phyloP scores from a whole-genome alignment of 129 eudicot species.

The Lonicera japonica region DNA sequence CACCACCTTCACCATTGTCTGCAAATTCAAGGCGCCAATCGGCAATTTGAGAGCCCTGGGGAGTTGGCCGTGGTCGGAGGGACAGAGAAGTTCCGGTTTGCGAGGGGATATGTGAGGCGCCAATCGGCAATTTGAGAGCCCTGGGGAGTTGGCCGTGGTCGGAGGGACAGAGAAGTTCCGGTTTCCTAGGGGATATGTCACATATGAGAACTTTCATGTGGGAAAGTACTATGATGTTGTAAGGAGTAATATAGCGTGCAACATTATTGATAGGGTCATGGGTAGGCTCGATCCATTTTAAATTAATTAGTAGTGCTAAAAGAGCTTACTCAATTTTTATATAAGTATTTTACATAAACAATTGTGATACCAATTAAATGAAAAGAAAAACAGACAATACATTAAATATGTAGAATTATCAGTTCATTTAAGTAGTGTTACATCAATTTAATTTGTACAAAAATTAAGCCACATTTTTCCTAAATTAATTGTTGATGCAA shows the following conservation, averaged over 20 bases:
- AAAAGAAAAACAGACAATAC: too few relatives aligned
- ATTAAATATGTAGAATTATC: too few relatives aligned
- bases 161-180: constrained; percentile 37
- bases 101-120: too few relatives aligned
- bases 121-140: constrained; percentile 23
- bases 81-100: constrained; percentile 29
- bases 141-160: constrained; percentile 30
- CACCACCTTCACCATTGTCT: constrained; percentile 11
- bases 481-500: too few relatives aligned
- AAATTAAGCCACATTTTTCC: too few relatives aligned
- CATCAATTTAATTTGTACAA: too few relatives aligned
- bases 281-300: too few relatives aligned
- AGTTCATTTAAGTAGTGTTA: too few relatives aligned
- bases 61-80: constrained; percentile 39
- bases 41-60: constrained; percentile 25
- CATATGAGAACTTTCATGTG: constrained; percentile 15
- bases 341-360: too few relatives aligned
- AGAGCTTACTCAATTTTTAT: too few relatives aligned
- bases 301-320: too few relatives aligned
- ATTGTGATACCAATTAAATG: too few relatives aligned
- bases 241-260: background rate
- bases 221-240: background rate
- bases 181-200: constrained; percentile 26
- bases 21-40: constrained; percentile 25
- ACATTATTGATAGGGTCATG: background rate